Conservation (phyloP, 129 eudicot species). For the Scalesia atractyloides region DNA sequence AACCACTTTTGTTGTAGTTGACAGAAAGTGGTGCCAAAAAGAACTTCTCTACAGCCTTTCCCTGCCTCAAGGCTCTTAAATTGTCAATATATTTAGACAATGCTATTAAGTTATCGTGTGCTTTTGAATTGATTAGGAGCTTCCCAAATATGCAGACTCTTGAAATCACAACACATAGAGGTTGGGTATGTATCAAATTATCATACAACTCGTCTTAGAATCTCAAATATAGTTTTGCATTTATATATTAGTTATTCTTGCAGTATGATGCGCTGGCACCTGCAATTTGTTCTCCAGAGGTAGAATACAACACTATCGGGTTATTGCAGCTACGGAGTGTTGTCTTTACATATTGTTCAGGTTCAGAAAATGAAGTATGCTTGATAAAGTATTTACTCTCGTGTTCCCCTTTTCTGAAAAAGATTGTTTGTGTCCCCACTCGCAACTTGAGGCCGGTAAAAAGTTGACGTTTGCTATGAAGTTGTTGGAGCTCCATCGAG, state of each 20-base stretch:
- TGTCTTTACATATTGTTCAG: not conserved
- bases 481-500: conserved; percentile 12
- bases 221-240: too few species aligned
- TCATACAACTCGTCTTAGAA: too few species aligned
- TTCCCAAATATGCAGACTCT: conserved; percentile 25
- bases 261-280: too few species aligned
- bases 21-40: not conserved
- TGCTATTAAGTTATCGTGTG: not conserved
- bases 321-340: conserved; percentile 1
- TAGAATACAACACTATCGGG: not conserved
- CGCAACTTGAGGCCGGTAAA: not conserved
- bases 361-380: not conserved
- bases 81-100: not conserved
- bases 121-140: conserved; percentile 9
- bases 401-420: conserved; percentile 3
- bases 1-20: not conserved
- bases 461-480: not conserved
- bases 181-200: too few species aligned
- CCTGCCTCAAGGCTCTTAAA: conserved; percentile 4
- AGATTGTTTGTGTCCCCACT: not conserved
- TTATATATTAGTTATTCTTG: too few species aligned
- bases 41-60: not conserved
- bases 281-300: not conserved
- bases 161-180: not conserved
- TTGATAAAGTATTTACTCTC: conserved; percentile 24